Evolutionary conservation across 106 monocot genomes (phyloP).

Genomic region (Phalaenopsis aphrodite): DNA sequence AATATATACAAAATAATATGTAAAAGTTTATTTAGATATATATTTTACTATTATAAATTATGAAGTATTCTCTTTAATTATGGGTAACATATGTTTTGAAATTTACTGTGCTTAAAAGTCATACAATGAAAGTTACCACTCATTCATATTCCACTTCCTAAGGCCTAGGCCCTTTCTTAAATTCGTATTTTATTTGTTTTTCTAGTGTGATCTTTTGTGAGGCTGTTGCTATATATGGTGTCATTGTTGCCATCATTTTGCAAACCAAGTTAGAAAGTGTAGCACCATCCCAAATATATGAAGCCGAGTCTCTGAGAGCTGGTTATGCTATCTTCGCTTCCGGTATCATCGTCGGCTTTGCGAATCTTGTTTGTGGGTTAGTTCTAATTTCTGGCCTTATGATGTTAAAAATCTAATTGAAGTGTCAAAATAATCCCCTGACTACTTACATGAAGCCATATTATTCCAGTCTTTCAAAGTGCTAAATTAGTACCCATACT

Average conservation of each 20-base stretch:
- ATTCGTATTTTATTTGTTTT: background rate
- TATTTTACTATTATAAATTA: too few relatives aligned
- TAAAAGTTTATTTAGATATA: too few relatives aligned
- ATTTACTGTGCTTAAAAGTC: too few relatives aligned
- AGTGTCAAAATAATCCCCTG: too few relatives aligned
- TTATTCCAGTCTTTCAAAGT: too few relatives aligned
- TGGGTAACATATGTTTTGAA: too few relatives aligned
- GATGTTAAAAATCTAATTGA: background rate
- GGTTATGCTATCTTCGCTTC: conserved; percentile 97
- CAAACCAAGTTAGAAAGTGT: conserved; percentile 97
- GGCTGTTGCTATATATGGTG: conserved; percentile 96
- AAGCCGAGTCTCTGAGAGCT: conserved; percentile 72
- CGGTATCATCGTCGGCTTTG: conserved; percentile 91
- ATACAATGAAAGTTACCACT: too few relatives aligned
- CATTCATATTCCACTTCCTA: background rate
- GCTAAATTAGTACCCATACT: too few relatives aligned
- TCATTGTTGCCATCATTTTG: conserved; percentile 88
- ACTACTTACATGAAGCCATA: too few relatives aligned
- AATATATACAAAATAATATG: too few relatives aligned
- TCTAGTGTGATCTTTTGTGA: conserved; percentile 94
- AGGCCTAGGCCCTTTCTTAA: too few relatives aligned
- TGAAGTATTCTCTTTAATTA: too few relatives aligned
- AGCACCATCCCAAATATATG: conserved; percentile 49
- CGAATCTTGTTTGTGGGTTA: conserved; percentile 89
- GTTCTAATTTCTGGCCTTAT: background rate